phyloP scores from a whole-genome alignment of 306 rosid genomes.

The Pyrus pyrifolia region DNA sequence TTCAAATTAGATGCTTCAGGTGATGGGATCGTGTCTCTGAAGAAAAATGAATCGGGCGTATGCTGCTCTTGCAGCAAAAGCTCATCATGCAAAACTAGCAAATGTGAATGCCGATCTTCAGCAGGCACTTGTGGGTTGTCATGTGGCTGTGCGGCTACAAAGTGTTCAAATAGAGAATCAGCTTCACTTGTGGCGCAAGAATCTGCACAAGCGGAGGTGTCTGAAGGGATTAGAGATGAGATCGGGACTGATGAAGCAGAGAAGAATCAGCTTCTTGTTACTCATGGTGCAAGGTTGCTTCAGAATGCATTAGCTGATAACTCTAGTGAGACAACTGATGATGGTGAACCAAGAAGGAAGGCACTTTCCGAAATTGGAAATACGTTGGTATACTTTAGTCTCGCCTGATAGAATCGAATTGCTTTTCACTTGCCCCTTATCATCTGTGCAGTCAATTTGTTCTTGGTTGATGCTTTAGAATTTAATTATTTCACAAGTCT shows the following conservation, averaged over 20 bases:
- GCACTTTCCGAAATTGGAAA: constrained; percentile 86
- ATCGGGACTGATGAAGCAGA: constrained; percentile 33
- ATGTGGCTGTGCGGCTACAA: constrained; percentile 51
- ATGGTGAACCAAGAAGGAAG: constrained; percentile 38
- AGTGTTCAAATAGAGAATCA: constrained; percentile 50
- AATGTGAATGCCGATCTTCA: constrained; percentile 52
- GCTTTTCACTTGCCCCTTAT: neutral
- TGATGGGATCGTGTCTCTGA: constrained; percentile 16
- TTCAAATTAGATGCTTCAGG: constrained; percentile 24
- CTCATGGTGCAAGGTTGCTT: constrained; percentile 77
- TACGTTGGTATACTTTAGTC: constrained; percentile 41
- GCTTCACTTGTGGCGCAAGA: constrained; percentile 4
- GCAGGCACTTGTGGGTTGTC: constrained; percentile 49
- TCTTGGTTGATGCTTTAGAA: neutral
- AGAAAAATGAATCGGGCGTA: constrained; percentile 4
- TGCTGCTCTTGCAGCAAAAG: constrained; percentile 68
- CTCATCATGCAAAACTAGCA: constrained; percentile 69
- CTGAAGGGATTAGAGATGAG: constrained; percentile 26
- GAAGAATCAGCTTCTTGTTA: constrained; percentile 41
- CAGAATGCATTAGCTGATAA: constrained; percentile 59
- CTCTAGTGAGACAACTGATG: constrained; percentile 33
- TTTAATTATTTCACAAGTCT: neutral
- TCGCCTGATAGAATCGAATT: neutral
- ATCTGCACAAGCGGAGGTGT: constrained; percentile 10
- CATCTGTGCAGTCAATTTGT: neutral